Conservation (phyloP, 768 basidiomycete species). For the Pulveroboletus ravenelii region DNA sequence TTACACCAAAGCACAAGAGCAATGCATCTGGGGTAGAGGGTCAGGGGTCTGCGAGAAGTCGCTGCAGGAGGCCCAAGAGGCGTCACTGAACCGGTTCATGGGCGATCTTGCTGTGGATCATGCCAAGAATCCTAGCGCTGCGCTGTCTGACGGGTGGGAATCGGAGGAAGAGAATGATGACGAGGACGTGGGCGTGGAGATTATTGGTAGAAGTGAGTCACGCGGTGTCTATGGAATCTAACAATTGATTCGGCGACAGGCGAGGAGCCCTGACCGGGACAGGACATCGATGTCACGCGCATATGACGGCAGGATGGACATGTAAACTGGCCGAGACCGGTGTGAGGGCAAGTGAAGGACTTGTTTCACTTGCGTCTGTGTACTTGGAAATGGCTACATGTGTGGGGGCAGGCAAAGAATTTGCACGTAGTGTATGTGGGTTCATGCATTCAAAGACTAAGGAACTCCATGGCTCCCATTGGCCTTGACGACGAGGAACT, state of each 20-base stretch:
- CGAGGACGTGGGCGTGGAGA: constrained; percentile 46
- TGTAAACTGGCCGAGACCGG: constrained; percentile 69
- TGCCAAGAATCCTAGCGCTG: constrained; percentile 53
- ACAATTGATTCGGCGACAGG: constrained; percentile 36
- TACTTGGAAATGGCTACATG: background rate
- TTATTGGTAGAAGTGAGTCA: constrained; percentile 68
- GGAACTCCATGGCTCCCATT: too few relatives aligned
- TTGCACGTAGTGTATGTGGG: background rate
- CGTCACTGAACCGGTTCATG: constrained; percentile 69
- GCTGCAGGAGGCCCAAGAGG: too few relatives aligned
- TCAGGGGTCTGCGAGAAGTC: too few relatives aligned
- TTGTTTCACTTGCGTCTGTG: background rate
- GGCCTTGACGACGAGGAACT: too few relatives aligned
- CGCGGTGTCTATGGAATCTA: background rate
- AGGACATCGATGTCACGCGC: constrained; percentile 71
- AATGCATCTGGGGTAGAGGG: constrained; percentile 66
- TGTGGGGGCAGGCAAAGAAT: background rate
- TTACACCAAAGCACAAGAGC: constrained; percentile 93
- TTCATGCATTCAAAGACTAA: background rate
- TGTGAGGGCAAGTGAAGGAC: constrained; percentile 27
- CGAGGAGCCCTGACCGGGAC: constrained; percentile 65
- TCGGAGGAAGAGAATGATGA: constrained; percentile 51
- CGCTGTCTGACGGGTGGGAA: constrained; percentile 59
- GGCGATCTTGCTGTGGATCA: constrained; percentile 75
- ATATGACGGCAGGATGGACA: constrained; percentile 50